Evolutionary conservation across 2,329 filamentous ascomycete species (phyloP), one percentile per base, ranked within the genome.

Genomic region (Ceratocystis huliohia): DNA sequence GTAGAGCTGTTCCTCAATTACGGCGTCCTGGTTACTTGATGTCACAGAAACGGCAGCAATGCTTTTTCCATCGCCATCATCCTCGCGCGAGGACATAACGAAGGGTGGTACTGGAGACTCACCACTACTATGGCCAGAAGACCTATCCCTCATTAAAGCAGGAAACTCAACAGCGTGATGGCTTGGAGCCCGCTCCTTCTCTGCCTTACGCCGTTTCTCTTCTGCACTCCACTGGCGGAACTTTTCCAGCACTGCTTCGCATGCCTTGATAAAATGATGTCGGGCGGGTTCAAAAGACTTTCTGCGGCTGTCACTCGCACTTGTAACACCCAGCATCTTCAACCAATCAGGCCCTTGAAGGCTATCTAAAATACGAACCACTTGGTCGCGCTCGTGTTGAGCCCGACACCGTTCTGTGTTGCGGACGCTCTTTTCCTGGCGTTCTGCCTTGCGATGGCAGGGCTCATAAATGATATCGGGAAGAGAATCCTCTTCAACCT

Each of bases 261-360:
- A 92, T 68, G 95, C 91, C 66, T 81, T 83, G 71, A 96, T 88
- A 73, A 96, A 96, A 74, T 93, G 86, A 68, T 87, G 82, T 33
- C 94, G 84, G 69, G 94, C 94, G 1, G 88, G 86, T 75, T 96
- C 91, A 75, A 91, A 96, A 37, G 87, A 83, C 74, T 88, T 94
- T 76, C 90, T 93, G 72, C 90, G 89, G 25, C 85, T 85, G 72
- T 96, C 92, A 0, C 91, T 95, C 46, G 95, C 78, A 22, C 84
- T 90, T 69, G 86, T 93, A 44, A 97, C 88, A 30, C 93, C 94
- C 85, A 99, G 91, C 3, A 92, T 84, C 69, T 89, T 87, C 66
- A 96, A 80, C 94, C 94, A 99, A 75, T 97, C 94, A 67, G 89
- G 90, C 1, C 93, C 89, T 73, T 91, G 88, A 0, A 99, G 81